Conservation (phyloP, 208 protist genomes). For the Leishmania mexicana region DNA sequence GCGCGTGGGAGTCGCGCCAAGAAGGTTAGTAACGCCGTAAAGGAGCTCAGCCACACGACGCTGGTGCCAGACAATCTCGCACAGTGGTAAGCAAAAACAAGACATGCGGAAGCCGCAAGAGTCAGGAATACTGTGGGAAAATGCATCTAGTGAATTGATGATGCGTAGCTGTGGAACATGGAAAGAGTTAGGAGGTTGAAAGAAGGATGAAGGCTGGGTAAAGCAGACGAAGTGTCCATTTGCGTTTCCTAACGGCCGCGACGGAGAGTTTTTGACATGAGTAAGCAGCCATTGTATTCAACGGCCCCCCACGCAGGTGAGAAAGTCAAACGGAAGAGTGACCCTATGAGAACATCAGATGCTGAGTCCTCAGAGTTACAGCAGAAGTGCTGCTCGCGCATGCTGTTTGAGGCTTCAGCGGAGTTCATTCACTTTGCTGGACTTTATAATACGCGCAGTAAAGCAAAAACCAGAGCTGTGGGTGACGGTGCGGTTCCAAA, state of each 20-base stretch:
- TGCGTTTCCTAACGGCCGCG: neutral
- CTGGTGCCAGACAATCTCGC: conserved; percentile 15
- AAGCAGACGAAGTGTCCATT: neutral
- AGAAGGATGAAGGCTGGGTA: neutral
- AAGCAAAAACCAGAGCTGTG: neutral
- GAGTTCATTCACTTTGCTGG: neutral
- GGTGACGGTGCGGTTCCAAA: neutral
- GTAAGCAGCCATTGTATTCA: neutral
- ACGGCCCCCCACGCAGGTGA: neutral
- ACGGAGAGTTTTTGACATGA: neutral
- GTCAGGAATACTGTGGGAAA: neutral
- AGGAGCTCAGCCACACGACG: conserved; percentile 23
- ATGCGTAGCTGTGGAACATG: neutral
- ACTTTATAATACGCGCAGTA: neutral
- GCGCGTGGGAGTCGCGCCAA: conserved; percentile 5
- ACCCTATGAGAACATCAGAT: no score
- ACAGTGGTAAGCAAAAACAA: conserved; percentile 18
- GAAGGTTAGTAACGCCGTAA: conserved; percentile 17
- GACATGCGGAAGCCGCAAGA: conserved; percentile 13
- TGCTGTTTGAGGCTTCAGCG: neutral
- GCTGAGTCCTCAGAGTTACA: no score
- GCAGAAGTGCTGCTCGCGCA: neutral
- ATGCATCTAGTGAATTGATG: neutral
- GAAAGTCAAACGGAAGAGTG: neutral
- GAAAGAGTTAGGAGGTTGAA: neutral